Conservation (phyloP, 2,329 filamentous ascomycete species). For the Diplocarpon rosae region DNA sequence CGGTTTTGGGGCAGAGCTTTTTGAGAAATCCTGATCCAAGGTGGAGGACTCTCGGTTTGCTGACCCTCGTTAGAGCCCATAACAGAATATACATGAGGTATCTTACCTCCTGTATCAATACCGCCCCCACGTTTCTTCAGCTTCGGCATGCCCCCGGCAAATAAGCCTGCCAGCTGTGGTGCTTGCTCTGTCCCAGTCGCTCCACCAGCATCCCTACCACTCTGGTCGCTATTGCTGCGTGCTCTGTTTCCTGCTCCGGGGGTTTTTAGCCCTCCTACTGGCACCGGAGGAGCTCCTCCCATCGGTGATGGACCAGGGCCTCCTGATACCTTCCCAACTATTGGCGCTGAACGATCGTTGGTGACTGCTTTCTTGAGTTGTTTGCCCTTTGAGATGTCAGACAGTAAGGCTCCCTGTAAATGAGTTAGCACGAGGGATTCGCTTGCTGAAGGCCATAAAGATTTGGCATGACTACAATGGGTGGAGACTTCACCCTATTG, state of each 20-base stretch:
- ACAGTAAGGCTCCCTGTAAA: constrained; percentile 67
- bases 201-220: constrained; percentile 34
- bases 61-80: constrained; percentile 23
- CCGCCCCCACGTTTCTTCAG: constrained; percentile 77
- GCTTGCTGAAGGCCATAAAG: constrained; percentile 15
- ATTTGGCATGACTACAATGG: constrained; percentile 16
- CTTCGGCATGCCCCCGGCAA: constrained; percentile 93
- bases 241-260: constrained; percentile 56
- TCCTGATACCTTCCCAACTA: constrained; percentile 45
- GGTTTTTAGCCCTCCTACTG: constrained; percentile 58
- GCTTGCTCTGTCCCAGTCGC: constrained; percentile 43
- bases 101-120: constrained; percentile 57
- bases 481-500: constrained; percentile 47
- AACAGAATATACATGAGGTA: neutral
- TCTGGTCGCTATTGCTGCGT: constrained; percentile 75
- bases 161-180: constrained; percentile 77
- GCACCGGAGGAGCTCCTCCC: constrained; percentile 73
- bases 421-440: constrained; percentile 19
- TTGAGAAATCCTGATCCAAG: constrained; percentile 66
- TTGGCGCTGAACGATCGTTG: constrained; percentile 83
- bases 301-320: constrained; percentile 49
- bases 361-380: constrained; percentile 75
- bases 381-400: constrained; percentile 76
- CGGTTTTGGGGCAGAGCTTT: constrained; percentile 46
- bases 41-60: constrained; percentile 61